A percentile compares a stretch with the other conserved stretches of the same genome.
Evolutionary conservation across 2,329 filamentous ascomycete species (phyloP).

Genomic region (Hymenoscyphus occultus): DNA sequence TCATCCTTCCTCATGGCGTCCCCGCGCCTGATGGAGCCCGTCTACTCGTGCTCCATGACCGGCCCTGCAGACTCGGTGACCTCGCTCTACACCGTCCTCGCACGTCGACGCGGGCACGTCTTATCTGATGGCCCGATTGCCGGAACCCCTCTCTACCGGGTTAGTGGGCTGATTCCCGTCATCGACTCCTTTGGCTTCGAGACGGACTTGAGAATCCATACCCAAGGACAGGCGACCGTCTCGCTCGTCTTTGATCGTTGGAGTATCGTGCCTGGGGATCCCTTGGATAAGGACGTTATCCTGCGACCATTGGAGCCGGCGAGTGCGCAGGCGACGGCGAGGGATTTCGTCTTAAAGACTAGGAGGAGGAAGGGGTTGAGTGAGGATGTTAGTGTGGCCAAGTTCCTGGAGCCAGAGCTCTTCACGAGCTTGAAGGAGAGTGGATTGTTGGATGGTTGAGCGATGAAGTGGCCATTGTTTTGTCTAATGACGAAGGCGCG

Average conservation of each 20-base stretch:
- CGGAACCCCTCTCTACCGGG: conserved; percentile 88
- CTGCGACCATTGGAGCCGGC: conserved; percentile 84
- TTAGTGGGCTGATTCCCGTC: conserved; percentile 87
- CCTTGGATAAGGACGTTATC: conserved; percentile 82
- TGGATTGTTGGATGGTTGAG: conserved; percentile 69
- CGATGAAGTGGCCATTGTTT: conserved; percentile 17
- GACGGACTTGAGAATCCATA: conserved; percentile 94
- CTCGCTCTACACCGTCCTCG: conserved; percentile 87
- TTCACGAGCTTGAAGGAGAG: conserved; percentile 86
- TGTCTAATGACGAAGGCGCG: conserved; percentile 9
- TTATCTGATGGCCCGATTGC: conserved; percentile 91
- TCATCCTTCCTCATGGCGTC: conserved; percentile 96
- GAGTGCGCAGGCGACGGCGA: conserved; percentile 79
- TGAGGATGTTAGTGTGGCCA: conserved; percentile 93
- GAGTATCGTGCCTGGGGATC: conserved; percentile 94
- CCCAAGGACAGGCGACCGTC: conserved; percentile 86
- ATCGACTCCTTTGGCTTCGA: conserved; percentile 98
- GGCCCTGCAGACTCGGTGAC: conserved; percentile 86
- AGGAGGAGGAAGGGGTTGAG: conserved; percentile 87
- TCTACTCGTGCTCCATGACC: conserved; percentile 90
- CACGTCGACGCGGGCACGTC: conserved; percentile 85
- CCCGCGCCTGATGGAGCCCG: conserved; percentile 92
- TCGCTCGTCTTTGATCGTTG: conserved; percentile 93
- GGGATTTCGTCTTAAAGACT: conserved; percentile 97
- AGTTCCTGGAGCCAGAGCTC: conserved; percentile 93